Percentiles rank a stretch among this genome's conserved stretches.
Conservation (phyloP, 2,329 filamentous ascomycete genomes). For the Fusarium austroafricanum region DNA sequence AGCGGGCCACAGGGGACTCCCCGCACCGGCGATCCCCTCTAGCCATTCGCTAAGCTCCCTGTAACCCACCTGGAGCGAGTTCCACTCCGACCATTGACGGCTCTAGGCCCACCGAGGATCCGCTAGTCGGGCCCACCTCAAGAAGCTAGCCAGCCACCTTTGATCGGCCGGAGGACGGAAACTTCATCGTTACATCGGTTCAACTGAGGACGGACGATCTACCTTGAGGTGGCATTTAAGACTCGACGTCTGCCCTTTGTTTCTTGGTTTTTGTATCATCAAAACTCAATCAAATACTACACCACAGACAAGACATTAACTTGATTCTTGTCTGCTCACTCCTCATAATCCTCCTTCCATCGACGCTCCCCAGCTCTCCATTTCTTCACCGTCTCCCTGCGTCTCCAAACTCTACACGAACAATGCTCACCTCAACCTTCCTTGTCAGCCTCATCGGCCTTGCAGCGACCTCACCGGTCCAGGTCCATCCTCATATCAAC, state of each 20-base stretch:
- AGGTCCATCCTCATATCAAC: conserved; percentile 24
- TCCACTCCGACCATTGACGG: conserved; percentile 7
- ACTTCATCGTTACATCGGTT: conserved; percentile 36
- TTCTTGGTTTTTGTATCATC: conserved; percentile 21
- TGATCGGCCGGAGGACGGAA: conserved; percentile 13
- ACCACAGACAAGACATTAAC: neutral
- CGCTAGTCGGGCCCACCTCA: conserved; percentile 6
- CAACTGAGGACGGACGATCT: conserved; percentile 10
- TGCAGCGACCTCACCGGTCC: conserved; percentile 39
- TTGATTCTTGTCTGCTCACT: neutral
- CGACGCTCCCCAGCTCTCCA: neutral
- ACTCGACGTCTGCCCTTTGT: conserved; percentile 13
- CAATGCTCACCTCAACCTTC: conserved; percentile 44
- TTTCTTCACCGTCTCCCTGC: conserved; percentile 2
- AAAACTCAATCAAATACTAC: neutral
- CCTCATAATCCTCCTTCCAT: neutral
- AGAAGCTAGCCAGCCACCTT: conserved; percentile 27
- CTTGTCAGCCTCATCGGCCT: conserved; percentile 44
- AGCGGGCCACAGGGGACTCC: conserved; percentile 36
- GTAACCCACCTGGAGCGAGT: conserved; percentile 11
- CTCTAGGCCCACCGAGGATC: conserved; percentile 24
- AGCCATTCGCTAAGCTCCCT: conserved; percentile 29
- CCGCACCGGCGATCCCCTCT: conserved; percentile 37
- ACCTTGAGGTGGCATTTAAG: conserved; percentile 32
- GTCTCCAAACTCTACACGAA: conserved; percentile 9